These are phyloP conservation scores for Penicillium pancosmium DNA, from an alignment of 495 filamentous ascomycete genomes.

Conservation along the genomic window DNA sequence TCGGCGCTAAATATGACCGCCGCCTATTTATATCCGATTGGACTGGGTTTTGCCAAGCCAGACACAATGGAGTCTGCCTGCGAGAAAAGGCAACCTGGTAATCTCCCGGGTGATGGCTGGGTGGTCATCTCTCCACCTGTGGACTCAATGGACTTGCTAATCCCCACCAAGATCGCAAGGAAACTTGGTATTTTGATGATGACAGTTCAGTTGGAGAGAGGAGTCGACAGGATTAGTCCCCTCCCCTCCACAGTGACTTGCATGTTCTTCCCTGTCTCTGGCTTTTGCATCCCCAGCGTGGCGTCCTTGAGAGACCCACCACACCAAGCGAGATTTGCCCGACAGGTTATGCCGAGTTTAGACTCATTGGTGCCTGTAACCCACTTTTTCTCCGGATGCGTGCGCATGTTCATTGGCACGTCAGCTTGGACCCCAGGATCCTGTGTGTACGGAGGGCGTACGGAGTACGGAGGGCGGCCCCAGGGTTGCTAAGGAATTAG, in stretches of 20 bases:
- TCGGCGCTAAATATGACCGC: conserved; percentile 20
- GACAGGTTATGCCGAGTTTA: conserved; percentile 14
- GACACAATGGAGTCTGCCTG: conserved; percentile 12
- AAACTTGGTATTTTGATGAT: neutral
- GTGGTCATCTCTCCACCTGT: conserved; percentile 6
- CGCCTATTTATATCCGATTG: conserved; percentile 32
- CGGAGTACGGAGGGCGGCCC: conserved; percentile 12
- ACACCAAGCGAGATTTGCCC: conserved; percentile 21
- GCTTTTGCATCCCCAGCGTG: conserved; percentile 20
- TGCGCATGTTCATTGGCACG: conserved; percentile 29
- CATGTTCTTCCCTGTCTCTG: neutral
- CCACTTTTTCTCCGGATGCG: conserved; percentile 36
- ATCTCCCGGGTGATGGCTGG: conserved; percentile 19
- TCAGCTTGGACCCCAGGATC: conserved; percentile 31
- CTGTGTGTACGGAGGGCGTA: conserved; percentile 16
- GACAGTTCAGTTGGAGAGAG: too few species aligned
- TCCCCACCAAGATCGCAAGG: neutral
- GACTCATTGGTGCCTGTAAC: conserved; percentile 23
- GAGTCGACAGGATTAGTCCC: neutral
- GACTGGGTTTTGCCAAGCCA: conserved; percentile 21
- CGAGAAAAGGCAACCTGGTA: conserved; percentile 13
- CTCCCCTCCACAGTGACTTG: conserved; percentile 11
- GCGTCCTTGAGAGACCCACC: conserved; percentile 20
- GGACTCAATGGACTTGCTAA: neutral
- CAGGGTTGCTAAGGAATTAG: conserved; percentile 1